Evolutionary conservation across 2,329 filamentous ascomycete genomes (phyloP).

Genomic region (Alternaria sp.): DNA sequence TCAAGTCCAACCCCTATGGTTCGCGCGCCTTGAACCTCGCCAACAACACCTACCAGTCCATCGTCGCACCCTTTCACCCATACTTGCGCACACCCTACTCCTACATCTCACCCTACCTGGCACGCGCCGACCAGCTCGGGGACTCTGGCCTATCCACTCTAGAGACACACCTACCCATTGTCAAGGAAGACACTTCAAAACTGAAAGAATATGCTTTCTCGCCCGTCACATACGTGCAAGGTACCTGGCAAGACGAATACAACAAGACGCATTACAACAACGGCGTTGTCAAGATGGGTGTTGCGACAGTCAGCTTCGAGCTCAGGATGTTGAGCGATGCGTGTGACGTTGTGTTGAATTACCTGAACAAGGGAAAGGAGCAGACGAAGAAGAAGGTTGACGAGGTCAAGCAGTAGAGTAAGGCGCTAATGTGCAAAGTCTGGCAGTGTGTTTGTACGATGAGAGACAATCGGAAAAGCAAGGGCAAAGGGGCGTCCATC

Average conservation of each 20-base stretch:
- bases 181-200: conserved; percentile 60
- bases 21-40: conserved; percentile 82
- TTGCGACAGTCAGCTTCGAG: conserved; percentile 51
- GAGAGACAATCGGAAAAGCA: conserved; percentile 8
- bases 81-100: conserved; percentile 81
- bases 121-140: conserved; percentile 73
- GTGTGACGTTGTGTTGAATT: conserved; percentile 40
- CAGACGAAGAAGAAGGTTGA: conserved; percentile 45
- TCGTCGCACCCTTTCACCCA: conserved; percentile 80
- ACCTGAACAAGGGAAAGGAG: conserved; percentile 48
- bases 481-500: conserved; percentile 7
- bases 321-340: conserved; percentile 50
- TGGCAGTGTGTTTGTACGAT: conserved; percentile 1
- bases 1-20: conserved; percentile 84
- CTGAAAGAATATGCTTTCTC: conserved; percentile 47
- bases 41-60: conserved; percentile 76
- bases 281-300: conserved; percentile 48
- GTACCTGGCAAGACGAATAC: conserved; percentile 52
- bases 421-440: background rate
- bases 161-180: conserved; percentile 52
- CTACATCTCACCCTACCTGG: conserved; percentile 85
- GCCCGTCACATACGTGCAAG: conserved; percentile 49
- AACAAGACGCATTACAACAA: conserved; percentile 49
- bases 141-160: conserved; percentile 49
- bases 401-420: conserved; percentile 46